phyloP scores from a whole-genome alignment of 495 filamentous ascomycete genomes.

The Lasiosphaeria hispida region DNA sequence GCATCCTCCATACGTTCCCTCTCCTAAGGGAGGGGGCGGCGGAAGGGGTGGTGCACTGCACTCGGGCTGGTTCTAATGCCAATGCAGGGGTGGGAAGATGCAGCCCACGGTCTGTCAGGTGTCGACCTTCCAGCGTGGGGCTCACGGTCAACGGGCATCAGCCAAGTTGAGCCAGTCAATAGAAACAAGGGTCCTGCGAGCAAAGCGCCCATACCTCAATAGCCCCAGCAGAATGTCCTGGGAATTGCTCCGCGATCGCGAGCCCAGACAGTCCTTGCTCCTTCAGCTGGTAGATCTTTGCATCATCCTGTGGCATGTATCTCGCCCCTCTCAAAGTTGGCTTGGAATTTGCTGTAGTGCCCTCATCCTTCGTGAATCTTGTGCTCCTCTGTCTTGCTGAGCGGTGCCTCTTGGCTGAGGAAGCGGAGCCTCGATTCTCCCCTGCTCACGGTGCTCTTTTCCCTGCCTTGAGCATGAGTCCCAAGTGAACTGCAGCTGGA shows the following conservation, averaged over 20 bases:
- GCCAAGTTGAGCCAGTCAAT: too few relatives aligned
- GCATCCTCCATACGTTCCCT: too few relatives aligned
- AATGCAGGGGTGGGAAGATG: too few relatives aligned
- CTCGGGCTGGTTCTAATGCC: too few relatives aligned
- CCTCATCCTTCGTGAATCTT: constrained; percentile 9
- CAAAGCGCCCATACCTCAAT: constrained; percentile 6
- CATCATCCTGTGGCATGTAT: constrained; percentile 14
- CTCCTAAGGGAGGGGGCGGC: too few relatives aligned
- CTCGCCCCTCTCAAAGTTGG: constrained; percentile 5
- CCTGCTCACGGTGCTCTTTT: neutral
- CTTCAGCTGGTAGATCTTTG: constrained; percentile 15
- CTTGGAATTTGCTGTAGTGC: constrained; percentile 12
- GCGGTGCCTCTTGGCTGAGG: constrained; percentile 16
- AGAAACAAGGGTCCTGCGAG: too few relatives aligned
- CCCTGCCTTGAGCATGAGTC: too few relatives aligned
- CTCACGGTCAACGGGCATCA: too few relatives aligned
- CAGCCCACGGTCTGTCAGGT: too few relatives aligned
- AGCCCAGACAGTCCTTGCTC: constrained; percentile 12
- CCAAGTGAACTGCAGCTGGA: too few relatives aligned
- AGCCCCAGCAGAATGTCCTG: constrained; percentile 11
- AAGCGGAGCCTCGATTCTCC: constrained; percentile 4
- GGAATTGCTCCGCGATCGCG: constrained; percentile 11
- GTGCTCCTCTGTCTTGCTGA: constrained; percentile 18
- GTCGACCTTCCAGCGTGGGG: too few relatives aligned
- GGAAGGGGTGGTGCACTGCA: too few relatives aligned